Evolutionary conservation across 2,329 filamentous ascomycete genomes (phyloP).

Genomic region (Phyllosticta ampelicida): DNA sequence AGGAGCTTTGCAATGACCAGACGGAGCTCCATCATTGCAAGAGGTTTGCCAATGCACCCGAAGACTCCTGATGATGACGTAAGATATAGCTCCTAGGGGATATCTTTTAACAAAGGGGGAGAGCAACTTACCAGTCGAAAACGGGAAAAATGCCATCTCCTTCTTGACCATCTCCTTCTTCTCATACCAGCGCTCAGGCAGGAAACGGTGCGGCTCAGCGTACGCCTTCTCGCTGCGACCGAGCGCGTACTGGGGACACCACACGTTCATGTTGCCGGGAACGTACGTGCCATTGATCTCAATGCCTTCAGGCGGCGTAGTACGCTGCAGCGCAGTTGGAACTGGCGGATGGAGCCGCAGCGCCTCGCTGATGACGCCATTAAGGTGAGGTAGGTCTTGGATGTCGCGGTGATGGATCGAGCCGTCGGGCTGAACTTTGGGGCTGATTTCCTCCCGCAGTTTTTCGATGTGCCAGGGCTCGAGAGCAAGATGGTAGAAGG

Average conservation of each 20-base stretch:
- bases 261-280: slow-evolving; percentile 20
- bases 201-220: not conserved
- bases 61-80: not conserved
- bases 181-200: slow-evolving; percentile 4
- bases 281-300: slow-evolving; percentile 24
- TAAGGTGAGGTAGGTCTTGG: slow-evolving; percentile 22
- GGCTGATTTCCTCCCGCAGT: slow-evolving; percentile 24
- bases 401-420: slow-evolving; percentile 16
- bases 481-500: slow-evolving; percentile 16
- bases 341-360: slow-evolving; percentile 33
- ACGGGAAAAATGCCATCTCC: slow-evolving; percentile 4
- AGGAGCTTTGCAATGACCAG: slow-evolving; percentile 51
- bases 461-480: slow-evolving; percentile 16
- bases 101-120: too few species aligned
- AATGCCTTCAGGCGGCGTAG: slow-evolving; percentile 30
- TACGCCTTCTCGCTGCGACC: slow-evolving; percentile 3
- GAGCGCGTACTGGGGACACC: slow-evolving; percentile 14
- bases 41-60: not conserved
- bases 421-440: slow-evolving; percentile 14
- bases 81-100: not conserved
- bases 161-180: slow-evolving; percentile 21
- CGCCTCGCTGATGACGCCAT: slow-evolving; percentile 33
- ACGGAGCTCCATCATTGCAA: slow-evolving; percentile 9
- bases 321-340: slow-evolving; percentile 25
- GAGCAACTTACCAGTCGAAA: not conserved